phyloP scores from a whole-genome alignment of 75 land plant genomes.

The Sequoiadendron giganteum region DNA sequence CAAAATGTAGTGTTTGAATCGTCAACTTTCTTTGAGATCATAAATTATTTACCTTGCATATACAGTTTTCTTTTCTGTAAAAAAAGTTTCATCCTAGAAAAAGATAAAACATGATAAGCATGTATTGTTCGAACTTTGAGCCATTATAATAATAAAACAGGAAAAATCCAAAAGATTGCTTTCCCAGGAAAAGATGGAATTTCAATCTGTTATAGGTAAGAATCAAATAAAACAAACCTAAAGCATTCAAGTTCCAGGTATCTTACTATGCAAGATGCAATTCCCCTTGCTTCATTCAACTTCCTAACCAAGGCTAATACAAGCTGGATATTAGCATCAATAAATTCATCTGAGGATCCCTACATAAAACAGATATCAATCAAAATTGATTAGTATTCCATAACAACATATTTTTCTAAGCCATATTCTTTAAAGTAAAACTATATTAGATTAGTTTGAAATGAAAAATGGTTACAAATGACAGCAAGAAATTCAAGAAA shows the following conservation, averaged over 20 bases:
- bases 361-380: conserved; percentile 19
- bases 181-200: neutral
- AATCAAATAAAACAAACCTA: neutral
- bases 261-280: conserved; percentile 74
- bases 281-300: conserved; percentile 58
- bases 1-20: neutral
- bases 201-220: neutral
- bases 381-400: neutral
- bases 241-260: neutral
- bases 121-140: neutral
- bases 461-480: neutral
- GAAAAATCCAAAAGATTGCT: neutral
- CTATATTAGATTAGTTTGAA: neutral
- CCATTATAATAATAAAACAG: neutral
- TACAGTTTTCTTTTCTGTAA: neutral
- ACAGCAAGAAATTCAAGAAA: neutral
- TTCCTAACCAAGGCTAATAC: conserved; percentile 80
- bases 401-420: neutral
- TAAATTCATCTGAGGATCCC: conserved; percentile 99
- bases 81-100: neutral
- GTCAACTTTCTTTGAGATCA: neutral
- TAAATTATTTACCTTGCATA: neutral
- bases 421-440: neutral
- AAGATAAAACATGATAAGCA: neutral
- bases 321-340: conserved; percentile 97